A percentile compares a stretch with the other conserved stretches of the same genome.
These are phyloP conservation scores for Penicillium rolfsii DNA, from an alignment of 2,329 filamentous ascomycete species.

Conservation along the genomic window DNA sequence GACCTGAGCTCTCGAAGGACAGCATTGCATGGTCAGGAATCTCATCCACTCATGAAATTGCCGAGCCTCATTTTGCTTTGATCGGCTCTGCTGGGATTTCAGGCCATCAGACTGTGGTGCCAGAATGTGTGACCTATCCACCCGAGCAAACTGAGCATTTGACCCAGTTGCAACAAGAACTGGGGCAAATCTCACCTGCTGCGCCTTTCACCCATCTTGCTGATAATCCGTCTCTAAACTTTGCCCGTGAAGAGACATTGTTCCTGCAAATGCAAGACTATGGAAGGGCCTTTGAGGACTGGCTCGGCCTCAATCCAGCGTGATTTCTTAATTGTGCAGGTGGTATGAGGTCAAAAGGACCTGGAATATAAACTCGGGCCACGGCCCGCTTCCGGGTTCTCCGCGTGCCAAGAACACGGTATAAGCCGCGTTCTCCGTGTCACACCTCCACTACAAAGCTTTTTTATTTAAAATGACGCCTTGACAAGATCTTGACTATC, in stretches of 20 bases:
- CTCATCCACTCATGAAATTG: constrained; percentile 16
- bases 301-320: constrained; percentile 34
- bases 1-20: constrained; percentile 22
- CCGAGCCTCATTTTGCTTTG: constrained; percentile 40
- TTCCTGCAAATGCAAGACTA: constrained; percentile 44
- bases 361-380: constrained; percentile 3
- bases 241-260: constrained; percentile 28
- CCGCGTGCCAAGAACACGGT: constrained; percentile 3
- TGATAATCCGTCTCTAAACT: constrained; percentile 13
- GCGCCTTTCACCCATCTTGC: constrained; percentile 14
- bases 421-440: neutral
- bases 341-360: neutral
- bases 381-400: constrained; percentile 25
- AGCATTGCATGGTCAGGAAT: constrained; percentile 13
- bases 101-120: constrained; percentile 44
- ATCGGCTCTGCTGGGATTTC: constrained; percentile 47
- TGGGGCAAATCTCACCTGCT: constrained; percentile 9
- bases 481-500: neutral
- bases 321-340: constrained; percentile 1
- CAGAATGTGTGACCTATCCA: constrained; percentile 41
- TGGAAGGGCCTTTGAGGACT: constrained; percentile 42
- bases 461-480: neutral
- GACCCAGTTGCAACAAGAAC: constrained; percentile 7
- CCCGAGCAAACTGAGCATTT: constrained; percentile 33
- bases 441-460: constrained; percentile 1